A percentile compares a stretch with the other conserved stretches of the same genome.
These are phyloP conservation scores for Plantago coronopus DNA, from an alignment of 305 asterid genomes.

Conservation along the genomic window DNA sequence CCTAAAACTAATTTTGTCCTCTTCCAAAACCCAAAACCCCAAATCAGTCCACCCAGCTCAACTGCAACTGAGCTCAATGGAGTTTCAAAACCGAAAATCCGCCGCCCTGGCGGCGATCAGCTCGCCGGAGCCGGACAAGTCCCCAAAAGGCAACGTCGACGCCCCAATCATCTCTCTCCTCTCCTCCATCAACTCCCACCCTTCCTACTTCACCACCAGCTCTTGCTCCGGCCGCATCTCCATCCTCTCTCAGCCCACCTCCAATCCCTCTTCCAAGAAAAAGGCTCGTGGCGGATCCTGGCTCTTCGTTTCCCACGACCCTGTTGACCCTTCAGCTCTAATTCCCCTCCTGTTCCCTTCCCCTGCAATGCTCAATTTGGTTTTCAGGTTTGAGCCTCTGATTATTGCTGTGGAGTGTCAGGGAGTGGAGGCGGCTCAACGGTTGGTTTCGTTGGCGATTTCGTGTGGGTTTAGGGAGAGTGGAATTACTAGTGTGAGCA, in stretches of 20 bases:
- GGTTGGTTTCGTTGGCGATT: conserved; percentile 72
- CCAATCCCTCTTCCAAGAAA: conserved; percentile 47
- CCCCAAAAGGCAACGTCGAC: conserved; percentile 86
- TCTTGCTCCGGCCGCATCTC: conserved; percentile 99
- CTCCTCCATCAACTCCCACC: conserved; percentile 64
- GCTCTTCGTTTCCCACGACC: conserved; percentile 82
- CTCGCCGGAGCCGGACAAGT: conserved; percentile 75
- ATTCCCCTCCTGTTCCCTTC: conserved; percentile 47
- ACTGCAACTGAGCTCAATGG: conserved; percentile 44
- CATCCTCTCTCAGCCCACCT: conserved; percentile 66
- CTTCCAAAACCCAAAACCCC: conserved; percentile 15
- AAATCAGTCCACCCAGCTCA: too few species aligned
- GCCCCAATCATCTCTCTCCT: conserved; percentile 72
- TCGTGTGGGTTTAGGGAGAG: conserved; percentile 92
- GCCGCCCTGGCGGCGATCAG: conserved; percentile 60
- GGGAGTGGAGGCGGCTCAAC: conserved; percentile 60
- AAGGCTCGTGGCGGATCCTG: conserved; percentile 92
- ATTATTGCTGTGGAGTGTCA: conserved; percentile 86
- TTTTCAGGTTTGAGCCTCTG: conserved; percentile 86
- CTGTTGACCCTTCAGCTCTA: conserved; percentile 43
- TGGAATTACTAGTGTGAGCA: conserved; percentile 79
- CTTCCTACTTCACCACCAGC: conserved; percentile 92
- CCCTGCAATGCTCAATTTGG: conserved; percentile 31
- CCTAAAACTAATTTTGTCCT: too few species aligned
- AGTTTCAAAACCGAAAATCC: conserved; percentile 69